Conservation (phyloP, 352 stramenopile species). For the Phytophthora pluvialis region DNA sequence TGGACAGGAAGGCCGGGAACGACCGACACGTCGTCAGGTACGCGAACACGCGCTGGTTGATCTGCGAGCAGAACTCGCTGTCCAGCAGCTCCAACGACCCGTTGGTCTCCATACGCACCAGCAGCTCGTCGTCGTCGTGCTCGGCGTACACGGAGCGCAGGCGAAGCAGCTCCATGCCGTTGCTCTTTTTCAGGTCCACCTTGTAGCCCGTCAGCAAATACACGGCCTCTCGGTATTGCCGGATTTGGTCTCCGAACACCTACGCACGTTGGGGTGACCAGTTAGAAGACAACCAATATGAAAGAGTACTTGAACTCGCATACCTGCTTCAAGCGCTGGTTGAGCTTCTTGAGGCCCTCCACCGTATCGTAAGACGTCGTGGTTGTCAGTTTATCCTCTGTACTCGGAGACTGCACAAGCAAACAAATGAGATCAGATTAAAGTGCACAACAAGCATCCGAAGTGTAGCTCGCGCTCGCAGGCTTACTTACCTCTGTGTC, state of each 20-base stretch:
- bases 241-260: conserved; percentile 89
- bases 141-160: conserved; percentile 87
- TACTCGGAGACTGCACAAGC: conserved; percentile 21
- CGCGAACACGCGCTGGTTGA: conserved; percentile 50
- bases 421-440: conserved; percentile 1
- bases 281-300: background rate
- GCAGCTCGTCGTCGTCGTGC: conserved; percentile 82
- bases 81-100: conserved; percentile 84
- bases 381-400: conserved; percentile 58
- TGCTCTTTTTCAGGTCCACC: conserved; percentile 85
- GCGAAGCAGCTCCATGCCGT: conserved; percentile 75
- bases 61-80: conserved; percentile 73
- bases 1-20: conserved; percentile 90
- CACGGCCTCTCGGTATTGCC: conserved; percentile 89
- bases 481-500: conserved; percentile 35
- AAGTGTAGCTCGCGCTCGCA: background rate
- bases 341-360: conserved; percentile 86
- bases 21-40: conserved; percentile 76
- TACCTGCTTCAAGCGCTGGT: conserved; percentile 89
- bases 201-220: conserved; percentile 91
- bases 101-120: conserved; percentile 85
- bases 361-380: conserved; percentile 88
- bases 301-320: background rate
- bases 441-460: background rate
- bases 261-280: conserved; percentile 34